phyloP scores from a whole-genome alignment of 83 land plant species.

The Picea abies region DNA sequence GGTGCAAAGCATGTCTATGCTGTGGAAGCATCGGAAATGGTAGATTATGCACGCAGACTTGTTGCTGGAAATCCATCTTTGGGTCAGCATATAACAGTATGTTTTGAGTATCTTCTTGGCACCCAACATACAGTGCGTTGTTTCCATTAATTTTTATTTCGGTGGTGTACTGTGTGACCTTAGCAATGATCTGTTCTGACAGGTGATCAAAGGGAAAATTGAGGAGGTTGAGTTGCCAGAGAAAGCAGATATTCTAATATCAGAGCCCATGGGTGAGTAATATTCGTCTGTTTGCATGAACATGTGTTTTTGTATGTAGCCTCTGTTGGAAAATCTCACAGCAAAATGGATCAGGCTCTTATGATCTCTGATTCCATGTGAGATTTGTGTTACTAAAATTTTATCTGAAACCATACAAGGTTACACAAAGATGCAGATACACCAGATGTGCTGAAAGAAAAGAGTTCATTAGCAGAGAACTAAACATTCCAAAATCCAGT shows the following conservation, averaged over 20 bases:
- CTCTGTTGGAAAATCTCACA: too few relatives aligned
- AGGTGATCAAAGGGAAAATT: conserved; percentile 95
- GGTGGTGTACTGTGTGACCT: neutral
- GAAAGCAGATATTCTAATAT: conserved; percentile 95
- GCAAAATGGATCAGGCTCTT: too few relatives aligned
- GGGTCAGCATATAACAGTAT: conserved; percentile 75
- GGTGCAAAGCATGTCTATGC: conserved; percentile 99
- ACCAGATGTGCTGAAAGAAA: too few relatives aligned
- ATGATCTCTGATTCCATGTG: too few relatives aligned
- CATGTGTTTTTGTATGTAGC: neutral
- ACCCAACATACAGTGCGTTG: neutral
- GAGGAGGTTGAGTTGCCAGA: conserved; percentile 97
- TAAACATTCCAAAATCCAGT: too few relatives aligned
- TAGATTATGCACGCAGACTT: conserved; percentile 90
- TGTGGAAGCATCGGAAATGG: conserved; percentile 99
- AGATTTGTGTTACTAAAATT: too few relatives aligned
- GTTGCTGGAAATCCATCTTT: conserved; percentile 84
- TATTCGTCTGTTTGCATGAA: neutral
- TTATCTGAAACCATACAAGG: too few relatives aligned
- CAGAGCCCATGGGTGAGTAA: conserved; percentile 96
- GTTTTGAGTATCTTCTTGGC: neutral
- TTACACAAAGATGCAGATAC: too few relatives aligned
- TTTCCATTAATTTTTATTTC: neutral
- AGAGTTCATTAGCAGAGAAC: too few relatives aligned
- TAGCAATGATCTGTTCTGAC: conserved; percentile 6